A percentile compares a stretch with the other conserved stretches of the same genome.
These are phyloP conservation scores for Dactylellina drechsleri DNA, from an alignment of 2,329 filamentous ascomycete species.

Conservation along the genomic window DNA sequence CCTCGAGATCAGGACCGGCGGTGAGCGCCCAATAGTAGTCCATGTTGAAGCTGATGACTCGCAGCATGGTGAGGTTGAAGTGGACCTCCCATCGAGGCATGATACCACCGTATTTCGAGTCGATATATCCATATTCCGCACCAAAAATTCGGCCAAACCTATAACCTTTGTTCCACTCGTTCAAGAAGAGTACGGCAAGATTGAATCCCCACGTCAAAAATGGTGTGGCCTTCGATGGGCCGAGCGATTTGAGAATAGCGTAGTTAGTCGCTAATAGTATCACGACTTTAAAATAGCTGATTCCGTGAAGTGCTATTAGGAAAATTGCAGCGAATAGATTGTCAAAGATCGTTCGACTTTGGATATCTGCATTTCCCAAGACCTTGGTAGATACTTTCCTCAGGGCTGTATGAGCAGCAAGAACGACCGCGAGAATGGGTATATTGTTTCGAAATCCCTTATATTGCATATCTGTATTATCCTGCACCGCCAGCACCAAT, in stretches of 20 bases:
- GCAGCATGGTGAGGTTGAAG: slow-evolving; percentile 93
- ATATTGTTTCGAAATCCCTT: slow-evolving; percentile 84
- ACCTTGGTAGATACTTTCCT: slow-evolving; percentile 66
- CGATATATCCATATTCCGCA: slow-evolving; percentile 73
- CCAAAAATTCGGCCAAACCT: slow-evolving; percentile 70
- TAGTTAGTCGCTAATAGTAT: slow-evolving; percentile 84
- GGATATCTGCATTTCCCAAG: slow-evolving; percentile 63
- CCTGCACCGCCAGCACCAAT: slow-evolving; percentile 65
- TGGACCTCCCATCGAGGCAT: slow-evolving; percentile 93
- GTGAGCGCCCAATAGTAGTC: slow-evolving; percentile 94
- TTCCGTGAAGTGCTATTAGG: slow-evolving; percentile 80
- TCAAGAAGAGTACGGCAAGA: slow-evolving; percentile 83
- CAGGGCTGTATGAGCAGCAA: slow-evolving; percentile 62
- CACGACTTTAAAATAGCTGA: slow-evolving; percentile 84
- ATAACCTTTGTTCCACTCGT: slow-evolving; percentile 85
- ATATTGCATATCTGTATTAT: slow-evolving; percentile 91
- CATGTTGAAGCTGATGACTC: slow-evolving; percentile 94
- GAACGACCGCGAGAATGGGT: slow-evolving; percentile 78
- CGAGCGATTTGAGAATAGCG: slow-evolving; percentile 65
- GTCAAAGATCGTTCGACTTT: slow-evolving; percentile 81
- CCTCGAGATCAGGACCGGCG: slow-evolving; percentile 62
- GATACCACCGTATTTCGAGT: slow-evolving; percentile 74
- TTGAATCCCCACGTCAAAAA: slow-evolving; percentile 89
- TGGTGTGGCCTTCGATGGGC: slow-evolving; percentile 70
- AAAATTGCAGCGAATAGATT: slow-evolving; percentile 82